Percentiles rank a stretch among this genome's conserved stretches.
Conservation (phyloP, 2,329 filamentous ascomycete genomes). For the Ophiognomonia clavigignenti-juglandacearum region DNA sequence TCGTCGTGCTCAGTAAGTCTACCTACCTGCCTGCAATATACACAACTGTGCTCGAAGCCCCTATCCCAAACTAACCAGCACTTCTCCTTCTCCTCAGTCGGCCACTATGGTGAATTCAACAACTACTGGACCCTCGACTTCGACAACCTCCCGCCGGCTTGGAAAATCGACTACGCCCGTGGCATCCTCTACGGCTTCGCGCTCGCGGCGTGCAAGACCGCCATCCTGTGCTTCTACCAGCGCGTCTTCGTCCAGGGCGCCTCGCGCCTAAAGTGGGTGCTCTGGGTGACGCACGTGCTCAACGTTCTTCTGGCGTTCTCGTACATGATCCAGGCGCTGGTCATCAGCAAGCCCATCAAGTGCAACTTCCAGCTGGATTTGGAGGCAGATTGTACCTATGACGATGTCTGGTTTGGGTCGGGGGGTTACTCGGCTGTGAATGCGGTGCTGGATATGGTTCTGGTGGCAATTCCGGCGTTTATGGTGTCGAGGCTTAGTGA, state of each 20-base stretch:
- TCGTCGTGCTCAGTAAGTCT: not conserved
- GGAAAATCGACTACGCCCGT: not conserved
- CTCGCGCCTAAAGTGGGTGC: not conserved
- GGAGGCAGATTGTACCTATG: not conserved
- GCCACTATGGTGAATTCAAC: not conserved
- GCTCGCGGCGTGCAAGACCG: not conserved
- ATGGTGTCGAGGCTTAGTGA: not conserved
- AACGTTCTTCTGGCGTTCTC: not conserved
- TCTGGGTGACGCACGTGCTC: not conserved
- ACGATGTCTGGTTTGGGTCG: not conserved
- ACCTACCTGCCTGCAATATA: not conserved
- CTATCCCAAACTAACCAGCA: not conserved
- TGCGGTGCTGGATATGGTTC: not conserved
- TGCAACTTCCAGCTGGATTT: not conserved
- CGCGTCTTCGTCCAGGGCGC: not conserved
- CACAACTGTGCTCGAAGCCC: no score
- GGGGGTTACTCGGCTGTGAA: not conserved
- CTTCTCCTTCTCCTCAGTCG: not conserved
- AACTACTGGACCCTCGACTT: not conserved
- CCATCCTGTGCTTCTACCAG: not conserved
- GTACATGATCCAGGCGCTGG: not conserved
- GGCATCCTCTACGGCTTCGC: not conserved
- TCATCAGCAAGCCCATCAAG: not conserved
- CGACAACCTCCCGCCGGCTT: not conserved
- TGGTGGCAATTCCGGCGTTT: not conserved